phyloP scores from a whole-genome alignment of 305 asterid species.

The Fraxinus sp. region DNA sequence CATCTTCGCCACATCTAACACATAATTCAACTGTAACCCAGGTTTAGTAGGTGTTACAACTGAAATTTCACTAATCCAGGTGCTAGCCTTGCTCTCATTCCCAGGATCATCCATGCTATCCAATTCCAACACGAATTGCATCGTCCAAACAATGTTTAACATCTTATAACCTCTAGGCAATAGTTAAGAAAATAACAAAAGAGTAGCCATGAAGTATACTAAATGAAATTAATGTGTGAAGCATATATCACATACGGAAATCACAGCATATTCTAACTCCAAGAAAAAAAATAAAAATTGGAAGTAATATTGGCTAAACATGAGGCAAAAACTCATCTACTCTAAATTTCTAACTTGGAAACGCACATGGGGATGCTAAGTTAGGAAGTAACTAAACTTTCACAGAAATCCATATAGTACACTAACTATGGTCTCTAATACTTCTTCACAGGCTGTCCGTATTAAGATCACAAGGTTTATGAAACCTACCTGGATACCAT shows the following conservation, averaged over 20 bases:
- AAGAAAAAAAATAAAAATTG: not conserved
- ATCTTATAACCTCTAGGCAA: not conserved
- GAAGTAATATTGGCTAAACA: not conserved
- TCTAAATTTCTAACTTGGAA: not conserved
- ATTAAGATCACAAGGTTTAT: not conserved
- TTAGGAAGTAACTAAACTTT: not conserved
- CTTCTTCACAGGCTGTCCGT: not conserved
- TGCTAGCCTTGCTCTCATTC: not conserved
- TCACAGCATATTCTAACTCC: not conserved
- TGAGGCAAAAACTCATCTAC: not conserved
- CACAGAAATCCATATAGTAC: not conserved
- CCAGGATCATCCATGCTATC: not conserved
- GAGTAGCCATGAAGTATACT: not conserved
- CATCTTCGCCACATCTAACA: not conserved
- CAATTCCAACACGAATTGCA: not conserved
- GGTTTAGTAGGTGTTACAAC: not conserved
- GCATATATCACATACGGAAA: not conserved
- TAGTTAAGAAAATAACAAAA: not conserved
- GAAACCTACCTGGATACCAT: constrained; percentile 81
- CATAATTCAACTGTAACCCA: not conserved
- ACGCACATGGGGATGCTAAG: not conserved
- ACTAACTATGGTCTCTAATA: not conserved
- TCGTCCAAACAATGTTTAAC: not conserved
- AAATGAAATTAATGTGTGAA: not conserved
- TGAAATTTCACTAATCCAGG: not conserved